Evolutionary conservation across 495 filamentous ascomycete genomes (phyloP).

Genomic region (Tetracladium setigerum): DNA sequence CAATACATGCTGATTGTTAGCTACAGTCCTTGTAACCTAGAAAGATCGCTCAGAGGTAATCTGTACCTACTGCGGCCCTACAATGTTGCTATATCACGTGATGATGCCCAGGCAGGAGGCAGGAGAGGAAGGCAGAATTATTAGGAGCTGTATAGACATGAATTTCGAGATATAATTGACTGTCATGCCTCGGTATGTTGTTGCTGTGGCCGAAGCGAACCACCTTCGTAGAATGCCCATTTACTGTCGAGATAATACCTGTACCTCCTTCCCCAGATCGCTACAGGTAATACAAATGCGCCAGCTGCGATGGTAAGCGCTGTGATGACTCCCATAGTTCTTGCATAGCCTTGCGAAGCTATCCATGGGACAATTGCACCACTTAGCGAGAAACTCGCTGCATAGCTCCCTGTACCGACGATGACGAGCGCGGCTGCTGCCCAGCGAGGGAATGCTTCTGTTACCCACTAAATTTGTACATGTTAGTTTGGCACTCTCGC

Average conservation of each 20-base stretch:
- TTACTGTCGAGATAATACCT: constrained; percentile 6
- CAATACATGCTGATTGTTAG: no score
- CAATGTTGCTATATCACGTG: no score
- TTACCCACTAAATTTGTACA: constrained; percentile 4
- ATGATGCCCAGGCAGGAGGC: no score
- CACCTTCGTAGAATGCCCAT: neutral
- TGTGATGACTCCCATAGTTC: constrained; percentile 4
- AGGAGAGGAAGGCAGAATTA: no score
- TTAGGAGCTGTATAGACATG: no score
- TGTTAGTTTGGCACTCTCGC: no score
- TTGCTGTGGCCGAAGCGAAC: constrained; percentile 4
- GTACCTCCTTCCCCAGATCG: constrained; percentile 9
- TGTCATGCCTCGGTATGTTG: no score
- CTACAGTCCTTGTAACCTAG: no score
- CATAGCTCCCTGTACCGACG: constrained; percentile 4
- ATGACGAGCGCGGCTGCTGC: constrained; percentile 9
- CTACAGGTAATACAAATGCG: constrained; percentile 1
- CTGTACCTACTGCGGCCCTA: no score
- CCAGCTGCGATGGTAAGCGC: constrained; percentile 4
- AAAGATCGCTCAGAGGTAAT: no score
- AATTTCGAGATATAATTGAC: no score
- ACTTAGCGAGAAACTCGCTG: constrained; percentile 6
- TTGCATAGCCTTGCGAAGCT: constrained; percentile 1
- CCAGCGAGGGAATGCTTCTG: constrained; percentile 16
- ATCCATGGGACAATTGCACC: constrained; percentile 11